These are phyloP conservation scores for Fusarium temperatum DNA, from an alignment of 2,329 filamentous ascomycete species.

Conservation along the genomic window DNA sequence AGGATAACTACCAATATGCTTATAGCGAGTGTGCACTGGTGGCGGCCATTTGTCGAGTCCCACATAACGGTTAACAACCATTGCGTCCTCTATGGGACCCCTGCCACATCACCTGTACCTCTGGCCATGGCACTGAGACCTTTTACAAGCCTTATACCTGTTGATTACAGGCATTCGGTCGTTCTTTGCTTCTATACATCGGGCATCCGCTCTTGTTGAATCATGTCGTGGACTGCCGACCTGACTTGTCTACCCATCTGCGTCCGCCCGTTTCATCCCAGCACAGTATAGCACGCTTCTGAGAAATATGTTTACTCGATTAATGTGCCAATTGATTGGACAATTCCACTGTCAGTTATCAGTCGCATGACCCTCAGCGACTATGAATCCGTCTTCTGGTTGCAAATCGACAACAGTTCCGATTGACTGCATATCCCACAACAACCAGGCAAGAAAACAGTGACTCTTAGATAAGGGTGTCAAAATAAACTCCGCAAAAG, in stretches of 20 bases:
- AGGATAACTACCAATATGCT: no score
- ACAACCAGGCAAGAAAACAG: neutral
- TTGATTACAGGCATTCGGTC: neutral
- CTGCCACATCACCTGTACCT: neutral
- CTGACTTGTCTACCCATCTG: neutral
- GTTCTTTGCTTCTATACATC: neutral
- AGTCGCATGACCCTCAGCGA: no score
- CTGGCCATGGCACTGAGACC: accelerated
- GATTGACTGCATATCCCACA: neutral
- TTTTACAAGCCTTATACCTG: accelerated
- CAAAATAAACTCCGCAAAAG: no score
- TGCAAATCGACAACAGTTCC: neutral
- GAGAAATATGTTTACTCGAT: neutral
- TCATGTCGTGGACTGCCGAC: neutral
- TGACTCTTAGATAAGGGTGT: neutral
- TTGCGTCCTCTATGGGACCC: no score
- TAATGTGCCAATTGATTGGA: neutral
- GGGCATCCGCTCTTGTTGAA: neutral
- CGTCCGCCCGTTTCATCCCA: no score
- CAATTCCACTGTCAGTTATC: neutral
- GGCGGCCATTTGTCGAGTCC: no score
- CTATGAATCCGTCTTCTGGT: no score
- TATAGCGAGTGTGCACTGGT: no score
- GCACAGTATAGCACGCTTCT: neutral
- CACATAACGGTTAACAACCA: no score